These are phyloP conservation scores for Acanthamoeba castellanii DNA, from an alignment of 208 protist genomes.

Conservation along the genomic window DNA sequence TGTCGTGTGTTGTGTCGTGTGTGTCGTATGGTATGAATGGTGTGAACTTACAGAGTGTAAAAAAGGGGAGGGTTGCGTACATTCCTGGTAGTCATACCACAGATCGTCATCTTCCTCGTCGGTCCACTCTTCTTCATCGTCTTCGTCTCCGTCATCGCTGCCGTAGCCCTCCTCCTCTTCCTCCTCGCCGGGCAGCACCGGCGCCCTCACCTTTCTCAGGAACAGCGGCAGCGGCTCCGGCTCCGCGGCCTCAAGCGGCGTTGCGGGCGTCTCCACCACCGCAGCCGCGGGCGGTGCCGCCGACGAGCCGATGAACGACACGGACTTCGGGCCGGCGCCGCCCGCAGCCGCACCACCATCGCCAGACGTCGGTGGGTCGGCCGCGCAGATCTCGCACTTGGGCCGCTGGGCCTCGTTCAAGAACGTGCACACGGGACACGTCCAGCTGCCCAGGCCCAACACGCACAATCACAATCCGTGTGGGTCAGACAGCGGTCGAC, in stretches of 20 bases:
- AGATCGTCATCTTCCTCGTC: background rate
- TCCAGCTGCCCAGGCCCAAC: background rate
- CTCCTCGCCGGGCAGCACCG: background rate
- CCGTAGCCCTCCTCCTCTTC: background rate
- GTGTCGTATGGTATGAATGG: background rate
- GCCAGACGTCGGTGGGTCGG: background rate
- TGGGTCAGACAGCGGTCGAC: too few species aligned
- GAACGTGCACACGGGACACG: background rate
- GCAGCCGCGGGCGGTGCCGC: background rate
- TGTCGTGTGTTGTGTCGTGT: background rate
- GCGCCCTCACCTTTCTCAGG: background rate
- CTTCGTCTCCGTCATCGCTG: background rate
- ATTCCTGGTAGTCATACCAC: slow-evolving; percentile 32
- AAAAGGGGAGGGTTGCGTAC: background rate
- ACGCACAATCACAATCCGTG: background rate
- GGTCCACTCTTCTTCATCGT: background rate
- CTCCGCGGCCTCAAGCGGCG: background rate
- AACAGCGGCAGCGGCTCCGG: background rate
- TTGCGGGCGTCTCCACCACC: too few species aligned
- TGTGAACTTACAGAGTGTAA: background rate
- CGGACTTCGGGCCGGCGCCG: background rate
- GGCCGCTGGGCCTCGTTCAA: background rate
- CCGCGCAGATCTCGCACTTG: background rate
- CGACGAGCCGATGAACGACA: background rate
- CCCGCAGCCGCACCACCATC: background rate